Conservation (phyloP, 345 rosid species). For the Ceriops zippeliana region DNA sequence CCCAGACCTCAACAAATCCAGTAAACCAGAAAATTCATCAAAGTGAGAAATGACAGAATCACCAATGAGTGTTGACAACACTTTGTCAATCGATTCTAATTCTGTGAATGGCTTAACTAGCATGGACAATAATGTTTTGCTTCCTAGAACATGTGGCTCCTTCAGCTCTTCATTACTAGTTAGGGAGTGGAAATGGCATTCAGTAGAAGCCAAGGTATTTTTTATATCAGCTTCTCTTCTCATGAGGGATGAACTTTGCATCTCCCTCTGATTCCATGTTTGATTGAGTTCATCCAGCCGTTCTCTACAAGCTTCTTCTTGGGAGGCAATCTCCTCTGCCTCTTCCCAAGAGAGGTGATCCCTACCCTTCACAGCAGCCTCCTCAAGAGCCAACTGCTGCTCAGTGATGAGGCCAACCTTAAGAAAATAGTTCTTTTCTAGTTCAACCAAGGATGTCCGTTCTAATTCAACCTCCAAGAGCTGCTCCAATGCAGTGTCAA, state of each 20-base stretch:
- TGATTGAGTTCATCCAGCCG: conserved; percentile 81
- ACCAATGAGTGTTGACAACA: conserved; percentile 35
- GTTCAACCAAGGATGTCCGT: conserved; percentile 66
- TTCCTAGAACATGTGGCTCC: conserved; percentile 47
- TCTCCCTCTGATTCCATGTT: conserved; percentile 77
- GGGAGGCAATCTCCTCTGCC: conserved; percentile 93
- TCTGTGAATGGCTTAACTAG: conserved; percentile 63
- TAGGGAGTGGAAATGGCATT: conserved; percentile 57
- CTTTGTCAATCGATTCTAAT: conserved; percentile 57
- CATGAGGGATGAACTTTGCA: conserved; percentile 50
- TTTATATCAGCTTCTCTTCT: conserved; percentile 63
- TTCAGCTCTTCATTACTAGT: conserved; percentile 42
- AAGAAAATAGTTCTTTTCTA: conserved; percentile 74
- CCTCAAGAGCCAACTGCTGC: conserved; percentile 78
- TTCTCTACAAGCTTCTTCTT: conserved; percentile 90
- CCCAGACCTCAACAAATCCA: conserved; percentile 51
- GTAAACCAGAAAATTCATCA: conserved; percentile 42
- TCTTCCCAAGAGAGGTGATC: conserved; percentile 97
- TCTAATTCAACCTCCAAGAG: conserved; percentile 73
- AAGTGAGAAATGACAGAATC: conserved; percentile 37
- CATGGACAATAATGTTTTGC: conserved; percentile 50
- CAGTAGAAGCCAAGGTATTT: conserved; percentile 51
- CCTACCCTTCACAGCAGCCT: conserved; percentile 76
- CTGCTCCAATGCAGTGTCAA: conserved; percentile 74
- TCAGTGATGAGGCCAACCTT: conserved; percentile 83